Evolutionary conservation across 2,329 filamentous ascomycete species (phyloP).

Genomic region (Penicillium sp.): DNA sequence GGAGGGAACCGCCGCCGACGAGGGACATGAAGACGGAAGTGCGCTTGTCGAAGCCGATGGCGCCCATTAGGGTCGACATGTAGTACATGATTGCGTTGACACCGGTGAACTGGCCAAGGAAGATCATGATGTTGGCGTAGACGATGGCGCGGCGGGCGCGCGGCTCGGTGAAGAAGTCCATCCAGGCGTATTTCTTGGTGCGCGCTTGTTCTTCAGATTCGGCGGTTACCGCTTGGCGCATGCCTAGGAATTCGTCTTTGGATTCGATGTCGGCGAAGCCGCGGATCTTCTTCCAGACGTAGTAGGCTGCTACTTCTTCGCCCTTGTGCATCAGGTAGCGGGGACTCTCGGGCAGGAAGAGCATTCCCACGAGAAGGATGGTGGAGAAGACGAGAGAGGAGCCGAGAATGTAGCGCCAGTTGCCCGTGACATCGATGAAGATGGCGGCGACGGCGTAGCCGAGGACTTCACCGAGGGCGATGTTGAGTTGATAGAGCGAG

Average conservation of each 20-base stretch:
- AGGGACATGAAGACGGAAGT: conserved; percentile 71
- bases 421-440: conserved; percentile 66
- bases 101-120: conserved; percentile 68
- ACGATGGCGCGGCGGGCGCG: conserved; percentile 65
- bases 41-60: conserved; percentile 64
- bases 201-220: conserved; percentile 53
- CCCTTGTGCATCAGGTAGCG: conserved; percentile 70
- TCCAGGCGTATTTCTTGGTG: conserved; percentile 63
- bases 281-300: conserved; percentile 71
- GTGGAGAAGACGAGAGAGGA: conserved; percentile 69
- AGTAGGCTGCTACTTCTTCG: conserved; percentile 58
- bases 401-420: conserved; percentile 73
- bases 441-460: conserved; percentile 72
- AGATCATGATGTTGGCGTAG: conserved; percentile 69
- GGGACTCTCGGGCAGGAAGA: conserved; percentile 69
- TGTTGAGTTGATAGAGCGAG: conserved; percentile 73
- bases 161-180: conserved; percentile 71
- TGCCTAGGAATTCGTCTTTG: conserved; percentile 68
- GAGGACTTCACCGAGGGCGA: conserved; percentile 70
- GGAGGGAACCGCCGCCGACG: conserved; percentile 65
- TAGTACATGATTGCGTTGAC: conserved; percentile 72
- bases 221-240: conserved; percentile 64
- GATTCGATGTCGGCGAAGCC: conserved; percentile 57
- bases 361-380: conserved; percentile 62
- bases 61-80: conserved; percentile 65